Evolutionary conservation across 768 basidiomycete species (phyloP), one percentile per base, ranked within the genome.

Genomic region (Chlorophyllum brunneum): DNA sequence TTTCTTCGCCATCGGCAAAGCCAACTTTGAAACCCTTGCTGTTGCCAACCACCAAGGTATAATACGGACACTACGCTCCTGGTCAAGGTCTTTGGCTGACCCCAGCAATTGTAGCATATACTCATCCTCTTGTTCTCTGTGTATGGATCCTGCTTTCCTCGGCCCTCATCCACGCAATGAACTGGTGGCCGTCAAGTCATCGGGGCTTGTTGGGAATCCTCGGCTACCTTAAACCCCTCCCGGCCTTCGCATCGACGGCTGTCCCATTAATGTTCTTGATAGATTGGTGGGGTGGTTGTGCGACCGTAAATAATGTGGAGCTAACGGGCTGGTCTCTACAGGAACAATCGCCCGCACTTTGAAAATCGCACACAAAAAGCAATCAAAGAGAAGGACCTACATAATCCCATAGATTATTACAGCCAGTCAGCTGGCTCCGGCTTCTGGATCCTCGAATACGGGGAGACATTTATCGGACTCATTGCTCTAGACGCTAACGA

Each of bases 281-380:
- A 38, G 89, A 92, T 63, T 90, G 89, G 89, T 88, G 56, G 45
- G 75, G 61, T 5, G 4, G 16, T 20, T 15, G 23, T 15, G 36
- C 27, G 15, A 55, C 24, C 3, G n/a, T 16, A 18, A 41, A 26
- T 4, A 7, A 37, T 36, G 39, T 39, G 15, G 23, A 9, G 13
- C 27, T 5, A 11, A 46, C 42, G 15, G 30, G 39, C 47, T 39
- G 26, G 4, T 44, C 23, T 23, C n/a, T 30, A 6, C 50, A 92
- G 88, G 88, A 63, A 79, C 24, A 86, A 92, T 57, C 81, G 89
- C 9, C 80, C 81, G 13, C 72, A 70, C 46, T 85, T 89, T 56
- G 88, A 92, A 59, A 67, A 76, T 8, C 67, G 64, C 15, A 71
- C 76, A 2, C 71, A 80, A 29, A 68, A 75, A 27, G 69, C 76